Evolutionary conservation across 2,329 filamentous ascomycete genomes (phyloP).

Genomic region (Exophiala lecanii-corni): DNA sequence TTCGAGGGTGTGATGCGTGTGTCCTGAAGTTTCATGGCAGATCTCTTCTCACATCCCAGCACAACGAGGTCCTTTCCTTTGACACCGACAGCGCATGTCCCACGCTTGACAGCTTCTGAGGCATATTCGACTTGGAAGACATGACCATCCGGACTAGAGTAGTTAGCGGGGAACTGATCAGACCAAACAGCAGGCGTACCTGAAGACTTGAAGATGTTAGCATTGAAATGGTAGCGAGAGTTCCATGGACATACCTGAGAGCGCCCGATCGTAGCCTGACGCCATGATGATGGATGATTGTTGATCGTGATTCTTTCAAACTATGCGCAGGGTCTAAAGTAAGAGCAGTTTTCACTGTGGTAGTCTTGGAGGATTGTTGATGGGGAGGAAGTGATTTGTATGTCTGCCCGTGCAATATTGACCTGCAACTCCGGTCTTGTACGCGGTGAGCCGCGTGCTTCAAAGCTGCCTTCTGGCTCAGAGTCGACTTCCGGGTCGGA

Average conservation of each 20-base stretch:
- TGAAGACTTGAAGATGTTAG: slow-evolving; percentile 29
- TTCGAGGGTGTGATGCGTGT: slow-evolving; percentile 98
- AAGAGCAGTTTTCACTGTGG: too few relatives aligned
- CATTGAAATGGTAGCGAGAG: too few relatives aligned
- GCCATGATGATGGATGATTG: slow-evolving; percentile 54
- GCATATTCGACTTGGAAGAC: slow-evolving; percentile 99
- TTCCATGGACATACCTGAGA: slow-evolving; percentile 70
- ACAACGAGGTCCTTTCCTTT: slow-evolving; percentile 95
- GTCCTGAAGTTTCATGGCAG: slow-evolving; percentile 98
- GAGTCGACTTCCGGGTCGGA: neutral
- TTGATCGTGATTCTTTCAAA: too few relatives aligned
- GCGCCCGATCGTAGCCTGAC: slow-evolving; percentile 97
- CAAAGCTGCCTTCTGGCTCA: slow-evolving; percentile 11
- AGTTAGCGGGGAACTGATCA: slow-evolving; percentile 49
- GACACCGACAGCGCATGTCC: slow-evolving; percentile 95
- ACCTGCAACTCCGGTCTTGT: too few relatives aligned
- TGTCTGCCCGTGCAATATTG: too few relatives aligned
- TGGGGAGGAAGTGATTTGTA: too few relatives aligned
- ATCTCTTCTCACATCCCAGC: slow-evolving; percentile 95
- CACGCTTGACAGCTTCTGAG: slow-evolving; percentile 96
- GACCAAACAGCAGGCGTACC: slow-evolving; percentile 23
- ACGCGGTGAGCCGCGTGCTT: slow-evolving; percentile 9
- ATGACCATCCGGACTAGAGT: slow-evolving; percentile 88
- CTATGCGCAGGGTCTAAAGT: too few relatives aligned
- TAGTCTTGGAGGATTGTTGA: too few relatives aligned